phyloP scores from a whole-genome alignment of 1,284 basidiomycete species.

The Erythrobasidium hasegawianum region DNA sequence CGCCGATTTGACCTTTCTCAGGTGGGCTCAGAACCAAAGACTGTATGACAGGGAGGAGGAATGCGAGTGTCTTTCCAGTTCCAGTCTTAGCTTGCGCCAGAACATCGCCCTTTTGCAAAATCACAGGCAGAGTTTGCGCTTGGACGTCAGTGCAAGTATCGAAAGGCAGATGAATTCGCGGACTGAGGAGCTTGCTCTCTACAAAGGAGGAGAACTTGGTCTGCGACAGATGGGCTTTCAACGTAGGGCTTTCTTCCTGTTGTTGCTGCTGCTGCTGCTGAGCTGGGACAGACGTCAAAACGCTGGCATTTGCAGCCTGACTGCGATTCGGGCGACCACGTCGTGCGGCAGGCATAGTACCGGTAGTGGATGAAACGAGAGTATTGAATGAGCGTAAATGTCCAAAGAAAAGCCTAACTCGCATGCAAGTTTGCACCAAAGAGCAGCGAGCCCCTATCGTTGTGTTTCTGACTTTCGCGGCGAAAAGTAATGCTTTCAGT shows the following conservation, averaged over 20 bases:
- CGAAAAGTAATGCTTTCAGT: too few species aligned
- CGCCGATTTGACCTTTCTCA: constrained; percentile 31
- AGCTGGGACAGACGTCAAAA: too few species aligned
- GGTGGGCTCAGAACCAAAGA: constrained; percentile 42
- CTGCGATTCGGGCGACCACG: too few species aligned
- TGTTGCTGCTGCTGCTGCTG: too few species aligned
- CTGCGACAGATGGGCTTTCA: neutral
- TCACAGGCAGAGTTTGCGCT: constrained; percentile 53
- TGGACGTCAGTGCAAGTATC: constrained; percentile 52
- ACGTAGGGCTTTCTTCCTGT: neutral
- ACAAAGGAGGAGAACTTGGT: constrained; percentile 1
- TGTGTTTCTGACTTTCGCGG: too few species aligned
- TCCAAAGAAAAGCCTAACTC: too few species aligned
- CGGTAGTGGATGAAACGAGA: too few species aligned
- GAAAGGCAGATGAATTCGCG: neutral
- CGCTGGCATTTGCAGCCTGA: too few species aligned
- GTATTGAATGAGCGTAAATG: too few species aligned
- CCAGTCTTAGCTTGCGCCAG: constrained; percentile 86
- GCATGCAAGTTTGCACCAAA: too few species aligned
- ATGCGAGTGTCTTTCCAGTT: constrained; percentile 87
- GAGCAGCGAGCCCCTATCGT: too few species aligned
- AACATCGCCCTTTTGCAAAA: constrained; percentile 51
- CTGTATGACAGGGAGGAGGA: constrained; percentile 59
- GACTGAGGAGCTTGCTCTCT: neutral
- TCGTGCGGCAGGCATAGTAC: too few species aligned